Conservation (phyloP, 2,329 filamentous ascomycete genomes). For the Aspergillus fumigatiaffinis region DNA sequence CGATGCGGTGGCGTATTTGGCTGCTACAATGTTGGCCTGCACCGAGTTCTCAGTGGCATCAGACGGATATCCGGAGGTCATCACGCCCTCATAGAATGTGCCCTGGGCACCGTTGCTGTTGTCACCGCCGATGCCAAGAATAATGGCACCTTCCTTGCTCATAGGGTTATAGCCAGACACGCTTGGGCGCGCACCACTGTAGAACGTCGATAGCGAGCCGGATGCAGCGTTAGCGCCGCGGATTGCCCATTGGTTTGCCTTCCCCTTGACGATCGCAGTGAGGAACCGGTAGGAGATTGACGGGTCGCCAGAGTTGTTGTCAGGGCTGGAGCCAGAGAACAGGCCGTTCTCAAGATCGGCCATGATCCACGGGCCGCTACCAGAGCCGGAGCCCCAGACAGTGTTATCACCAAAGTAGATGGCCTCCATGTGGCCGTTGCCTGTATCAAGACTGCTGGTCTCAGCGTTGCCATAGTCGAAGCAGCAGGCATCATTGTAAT, state of each 20-base stretch:
- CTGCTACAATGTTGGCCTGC: conserved; percentile 58
- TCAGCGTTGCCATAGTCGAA: conserved; percentile 59
- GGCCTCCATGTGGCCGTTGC: conserved; percentile 65
- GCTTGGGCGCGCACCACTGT: conserved; percentile 54
- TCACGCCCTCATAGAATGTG: conserved; percentile 63
- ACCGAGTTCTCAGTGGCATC: conserved; percentile 57
- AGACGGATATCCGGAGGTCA: conserved; percentile 60
- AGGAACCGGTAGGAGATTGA: conserved; percentile 54
- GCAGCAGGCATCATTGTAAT: conserved; percentile 35
- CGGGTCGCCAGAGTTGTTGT: conserved; percentile 51
- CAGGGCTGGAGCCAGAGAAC: conserved; percentile 52
- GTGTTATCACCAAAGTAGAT: conserved; percentile 60
- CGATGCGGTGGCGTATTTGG: conserved; percentile 49
- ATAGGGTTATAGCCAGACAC: conserved; percentile 56
- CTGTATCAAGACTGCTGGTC: conserved; percentile 50
- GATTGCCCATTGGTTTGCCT: conserved; percentile 55
- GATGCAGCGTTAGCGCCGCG: conserved; percentile 55
- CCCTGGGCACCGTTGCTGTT: conserved; percentile 59
- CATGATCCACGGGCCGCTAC: conserved; percentile 64
- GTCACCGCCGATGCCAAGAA: conserved; percentile 68
- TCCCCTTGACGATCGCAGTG: conserved; percentile 56
- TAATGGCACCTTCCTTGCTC: conserved; percentile 62
- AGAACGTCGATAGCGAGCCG: conserved; percentile 56
- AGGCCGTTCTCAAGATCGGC: conserved; percentile 65
- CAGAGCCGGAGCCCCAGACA: conserved; percentile 54